Evolutionary conservation across 371 early-diverging fungal genomes (phyloP).

Genomic region (Mortierella sp.): DNA sequence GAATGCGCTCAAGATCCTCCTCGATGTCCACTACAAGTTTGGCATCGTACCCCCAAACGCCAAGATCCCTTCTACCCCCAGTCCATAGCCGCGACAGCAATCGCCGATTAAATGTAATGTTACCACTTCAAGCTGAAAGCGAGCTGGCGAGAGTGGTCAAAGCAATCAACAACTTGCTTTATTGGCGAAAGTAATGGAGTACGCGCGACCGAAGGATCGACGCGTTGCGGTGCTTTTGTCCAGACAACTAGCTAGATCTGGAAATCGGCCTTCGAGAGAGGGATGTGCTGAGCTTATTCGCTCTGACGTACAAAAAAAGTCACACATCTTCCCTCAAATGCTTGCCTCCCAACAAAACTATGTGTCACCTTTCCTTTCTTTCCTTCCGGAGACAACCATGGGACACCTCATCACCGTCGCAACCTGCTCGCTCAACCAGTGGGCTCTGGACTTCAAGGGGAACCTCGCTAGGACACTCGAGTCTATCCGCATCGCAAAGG

Average conservation of each 20-base stretch:
- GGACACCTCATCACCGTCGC: slow-evolving; percentile 78
- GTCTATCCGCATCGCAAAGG: slow-evolving; percentile 89
- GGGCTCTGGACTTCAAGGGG: slow-evolving; percentile 97
- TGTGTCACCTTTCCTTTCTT: background rate
- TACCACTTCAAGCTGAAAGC: background rate
- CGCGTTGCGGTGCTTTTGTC: too few species aligned
- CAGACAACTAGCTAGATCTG: too few species aligned
- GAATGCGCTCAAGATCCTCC: slow-evolving; percentile 75
- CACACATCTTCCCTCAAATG: background rate
- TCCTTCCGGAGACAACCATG: slow-evolving; percentile 38
- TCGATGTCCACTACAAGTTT: slow-evolving; percentile 64
- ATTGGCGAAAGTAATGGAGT: too few species aligned
- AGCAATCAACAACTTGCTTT: too few species aligned
- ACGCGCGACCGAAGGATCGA: too few species aligned
- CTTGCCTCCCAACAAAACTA: too few species aligned
- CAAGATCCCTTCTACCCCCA: slow-evolving; percentile 38
- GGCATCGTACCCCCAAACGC: slow-evolving; percentile 52
- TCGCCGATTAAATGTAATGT: background rate
- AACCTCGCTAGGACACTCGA: slow-evolving; percentile 89
- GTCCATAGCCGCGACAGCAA: background rate
- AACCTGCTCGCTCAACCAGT: slow-evolving; percentile 93
- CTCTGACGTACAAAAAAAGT: too few species aligned
- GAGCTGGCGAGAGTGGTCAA: too few species aligned
- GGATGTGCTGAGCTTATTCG: too few species aligned
- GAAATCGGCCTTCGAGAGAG: too few species aligned